phyloP scores from a whole-genome alignment of 176 grass and related monocot genomes.

The sorghum (Sorghum bicolor) region Sorghum_bicolor_NCBIv3 NC_012878.2:56339501-56340000 shows the following conservation, averaged over 20 bases:
- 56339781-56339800: neutral
- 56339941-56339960: too few relatives aligned
- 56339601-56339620: neutral
- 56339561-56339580: neutral
- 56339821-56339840: neutral
- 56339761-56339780: neutral
- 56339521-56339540: neutral
- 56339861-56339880: neutral
- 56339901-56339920: too few relatives aligned
- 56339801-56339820: neutral
- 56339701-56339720: neutral
- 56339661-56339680: neutral
- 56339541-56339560: neutral
- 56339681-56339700: conserved; percentile 3
- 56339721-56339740: neutral
- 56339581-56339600: neutral
- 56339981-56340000: too few relatives aligned
- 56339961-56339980: too few relatives aligned
- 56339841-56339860: neutral
- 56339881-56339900: neutral
- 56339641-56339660: neutral
- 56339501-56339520: neutral
- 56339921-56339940: too few relatives aligned
- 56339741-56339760: neutral
- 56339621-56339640: neutral